Percentiles rank a stretch among this genome's conserved stretches.
Evolutionary conservation across 2,329 filamentous ascomycete species (phyloP).

Genomic region (Calonectria naviculata): DNA sequence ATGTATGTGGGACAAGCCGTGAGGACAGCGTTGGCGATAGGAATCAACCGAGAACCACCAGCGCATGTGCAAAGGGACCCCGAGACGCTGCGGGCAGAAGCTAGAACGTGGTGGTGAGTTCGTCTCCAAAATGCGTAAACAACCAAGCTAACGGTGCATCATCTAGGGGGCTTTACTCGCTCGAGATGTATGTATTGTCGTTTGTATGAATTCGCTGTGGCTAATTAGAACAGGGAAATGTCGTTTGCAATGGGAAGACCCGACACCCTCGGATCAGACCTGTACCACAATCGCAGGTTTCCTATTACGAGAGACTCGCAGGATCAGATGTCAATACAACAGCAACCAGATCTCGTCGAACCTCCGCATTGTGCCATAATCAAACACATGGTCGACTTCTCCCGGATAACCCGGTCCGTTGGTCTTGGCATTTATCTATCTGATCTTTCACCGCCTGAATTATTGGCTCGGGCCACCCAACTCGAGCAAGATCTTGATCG

Average conservation of each 20-base stretch:
- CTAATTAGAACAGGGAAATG: slow-evolving; percentile 49
- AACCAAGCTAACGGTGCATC: neutral
- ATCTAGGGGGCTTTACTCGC: slow-evolving; percentile 53
- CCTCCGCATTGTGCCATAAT: slow-evolving; percentile 15
- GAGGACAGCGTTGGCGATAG: slow-evolving; percentile 58
- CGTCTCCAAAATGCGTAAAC: rapidly evolving
- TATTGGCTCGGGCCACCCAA: slow-evolving; percentile 14
- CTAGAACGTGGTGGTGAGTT: slow-evolving; percentile 58
- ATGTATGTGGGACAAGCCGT: slow-evolving; percentile 60
- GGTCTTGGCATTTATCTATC: slow-evolving; percentile 21
- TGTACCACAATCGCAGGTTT: slow-evolving; percentile 57
- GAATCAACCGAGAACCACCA: slow-evolving; percentile 56
- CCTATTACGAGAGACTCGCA: slow-evolving; percentile 29
- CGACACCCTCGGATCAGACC: slow-evolving; percentile 58
- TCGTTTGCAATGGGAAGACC: slow-evolving; percentile 60
- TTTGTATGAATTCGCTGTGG: neutral
- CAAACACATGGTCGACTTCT: slow-evolving; percentile 23
- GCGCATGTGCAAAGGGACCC: slow-evolving; percentile 42
- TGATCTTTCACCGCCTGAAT: slow-evolving; percentile 1
- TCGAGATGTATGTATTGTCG: slow-evolving; percentile 50
- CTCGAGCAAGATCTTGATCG: slow-evolving; percentile 18
- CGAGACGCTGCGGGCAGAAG: slow-evolving; percentile 48
- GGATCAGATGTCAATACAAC: neutral
- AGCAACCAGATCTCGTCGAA: slow-evolving; percentile 11
- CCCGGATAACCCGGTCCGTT: slow-evolving; percentile 8